These are phyloP conservation scores for Agrocybe chaxingu DNA, from an alignment of 768 basidiomycete species.

Conservation along the genomic window DNA sequence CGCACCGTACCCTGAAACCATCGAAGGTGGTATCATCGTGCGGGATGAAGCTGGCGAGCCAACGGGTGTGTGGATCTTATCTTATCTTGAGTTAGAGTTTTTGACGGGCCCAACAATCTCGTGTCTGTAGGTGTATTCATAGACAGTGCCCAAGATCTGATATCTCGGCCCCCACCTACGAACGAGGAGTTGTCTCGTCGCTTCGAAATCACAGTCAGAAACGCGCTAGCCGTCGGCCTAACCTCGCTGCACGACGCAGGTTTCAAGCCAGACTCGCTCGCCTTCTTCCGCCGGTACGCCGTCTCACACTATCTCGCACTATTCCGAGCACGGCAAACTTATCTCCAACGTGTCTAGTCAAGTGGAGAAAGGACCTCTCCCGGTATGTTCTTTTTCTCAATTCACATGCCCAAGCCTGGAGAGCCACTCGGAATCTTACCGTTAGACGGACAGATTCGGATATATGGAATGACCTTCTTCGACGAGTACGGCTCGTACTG, in stretches of 20 bases:
- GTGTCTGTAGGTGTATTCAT: constrained; percentile 58
- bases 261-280: constrained; percentile 59
- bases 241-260: constrained; percentile 88
- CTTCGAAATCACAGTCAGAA: constrained; percentile 60
- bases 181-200: constrained; percentile 57
- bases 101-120: background rate
- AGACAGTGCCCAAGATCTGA: constrained; percentile 83
- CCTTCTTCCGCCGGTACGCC: constrained; percentile 65
- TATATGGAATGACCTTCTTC: constrained; percentile 76
- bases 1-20: constrained; percentile 56
- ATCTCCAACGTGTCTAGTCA: constrained; percentile 39
- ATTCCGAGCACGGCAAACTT: background rate
- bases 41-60: constrained; percentile 64
- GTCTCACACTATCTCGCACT: background rate
- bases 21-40: constrained; percentile 81
- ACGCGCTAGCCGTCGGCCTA: constrained; percentile 68
- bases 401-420: background rate
- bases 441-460: constrained; percentile 49
- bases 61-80: constrained; percentile 47
- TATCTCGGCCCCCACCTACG: constrained; percentile 59
- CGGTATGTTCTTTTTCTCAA: constrained; percentile 34
- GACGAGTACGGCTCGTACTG: constrained; percentile 67
- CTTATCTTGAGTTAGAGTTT: background rate
- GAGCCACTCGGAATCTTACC: background rate
- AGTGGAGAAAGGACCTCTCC: constrained; percentile 55